Conservation (phyloP, 2,329 filamentous ascomycete species). For the Decorospora gaudefroyi region DNA sequence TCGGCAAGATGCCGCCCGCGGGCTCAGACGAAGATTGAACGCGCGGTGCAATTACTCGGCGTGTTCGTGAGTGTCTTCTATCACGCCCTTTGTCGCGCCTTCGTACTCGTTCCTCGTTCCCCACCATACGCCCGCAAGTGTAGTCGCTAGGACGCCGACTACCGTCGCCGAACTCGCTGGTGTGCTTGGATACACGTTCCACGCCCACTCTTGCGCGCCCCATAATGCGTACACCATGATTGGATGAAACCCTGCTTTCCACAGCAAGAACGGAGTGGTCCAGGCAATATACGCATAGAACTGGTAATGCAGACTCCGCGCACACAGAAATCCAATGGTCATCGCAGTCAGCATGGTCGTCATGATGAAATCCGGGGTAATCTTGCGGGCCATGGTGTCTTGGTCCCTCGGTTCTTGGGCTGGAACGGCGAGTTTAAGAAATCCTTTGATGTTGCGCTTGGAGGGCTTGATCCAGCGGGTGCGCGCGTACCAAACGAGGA, state of each 20-base stretch:
- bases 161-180: conserved; percentile 66
- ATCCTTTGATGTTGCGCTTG: conserved; percentile 59
- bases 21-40: conserved; percentile 69
- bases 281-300: conserved; percentile 93
- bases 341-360: conserved; percentile 77
- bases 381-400: conserved; percentile 58
- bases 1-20: conserved; percentile 83
- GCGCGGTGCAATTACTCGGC: conserved; percentile 29
- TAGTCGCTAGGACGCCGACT: conserved; percentile 70
- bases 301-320: conserved; percentile 89
- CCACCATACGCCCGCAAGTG: conserved; percentile 66
- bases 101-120: conserved; percentile 56
- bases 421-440: conserved; percentile 57
- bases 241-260: conserved; percentile 73
- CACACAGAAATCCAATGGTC: conserved; percentile 79
- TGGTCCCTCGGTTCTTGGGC: conserved; percentile 55
- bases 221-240: conserved; percentile 70
- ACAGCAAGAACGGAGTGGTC: conserved; percentile 85
- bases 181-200: conserved; percentile 92
- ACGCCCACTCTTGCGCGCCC: conserved; percentile 84
- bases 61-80: conserved; percentile 39
- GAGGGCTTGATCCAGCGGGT: conserved; percentile 75
- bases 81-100: conserved; percentile 37
- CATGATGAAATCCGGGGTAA: conserved; percentile 74
- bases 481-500: conserved; percentile 69